Percentiles rank a stretch among this genome's conserved stretches.
Evolutionary conservation across 2,329 filamentous ascomycete species (phyloP).

Genomic region (Bretziella fagacearum): DNA sequence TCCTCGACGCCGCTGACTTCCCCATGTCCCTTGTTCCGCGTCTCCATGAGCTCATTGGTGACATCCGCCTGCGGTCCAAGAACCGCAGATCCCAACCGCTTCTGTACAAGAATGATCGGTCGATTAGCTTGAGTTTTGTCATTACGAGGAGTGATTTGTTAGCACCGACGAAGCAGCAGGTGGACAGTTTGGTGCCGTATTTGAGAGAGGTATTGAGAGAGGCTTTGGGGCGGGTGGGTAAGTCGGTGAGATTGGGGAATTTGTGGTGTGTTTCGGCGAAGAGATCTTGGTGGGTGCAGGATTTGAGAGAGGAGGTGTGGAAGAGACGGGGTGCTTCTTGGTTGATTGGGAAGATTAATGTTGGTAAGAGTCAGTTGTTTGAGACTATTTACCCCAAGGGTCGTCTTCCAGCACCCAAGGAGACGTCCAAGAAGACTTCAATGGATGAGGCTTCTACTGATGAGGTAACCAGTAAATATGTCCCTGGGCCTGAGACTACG

Average conservation of each 20-base stretch:
- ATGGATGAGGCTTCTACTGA: neutral
- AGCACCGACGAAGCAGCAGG: conserved; percentile 65
- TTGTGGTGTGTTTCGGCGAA: conserved; percentile 73
- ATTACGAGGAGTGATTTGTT: conserved; percentile 79
- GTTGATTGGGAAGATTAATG: conserved; percentile 97
- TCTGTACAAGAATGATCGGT: conserved; percentile 48
- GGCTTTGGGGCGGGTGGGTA: conserved; percentile 50
- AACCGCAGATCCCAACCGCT: conserved; percentile 59
- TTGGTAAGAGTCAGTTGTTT: conserved; percentile 88
- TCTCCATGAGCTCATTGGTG: conserved; percentile 50
- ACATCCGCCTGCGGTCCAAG: conserved; percentile 57
- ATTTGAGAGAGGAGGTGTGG: conserved; percentile 75
- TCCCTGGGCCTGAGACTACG: too few species aligned
- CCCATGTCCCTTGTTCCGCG: conserved; percentile 79
- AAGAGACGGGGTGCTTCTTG: conserved; percentile 70
- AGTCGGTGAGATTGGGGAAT: conserved; percentile 69
- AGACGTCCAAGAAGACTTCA: neutral
- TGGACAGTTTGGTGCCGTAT: conserved; percentile 76
- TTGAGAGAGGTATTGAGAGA: conserved; percentile 60
- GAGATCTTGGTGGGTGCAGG: conserved; percentile 76
- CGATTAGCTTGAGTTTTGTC: conserved; percentile 72
- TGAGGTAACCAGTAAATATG: neutral
- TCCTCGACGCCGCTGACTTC: conserved; percentile 90
- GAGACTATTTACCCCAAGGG: conserved; percentile 74
- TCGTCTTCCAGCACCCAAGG: conserved; percentile 1